Percentiles rank a stretch among this genome's conserved stretches.
Conservation (phyloP, 2,329 filamentous ascomycete genomes). For the Talaromyces sp. region DNA sequence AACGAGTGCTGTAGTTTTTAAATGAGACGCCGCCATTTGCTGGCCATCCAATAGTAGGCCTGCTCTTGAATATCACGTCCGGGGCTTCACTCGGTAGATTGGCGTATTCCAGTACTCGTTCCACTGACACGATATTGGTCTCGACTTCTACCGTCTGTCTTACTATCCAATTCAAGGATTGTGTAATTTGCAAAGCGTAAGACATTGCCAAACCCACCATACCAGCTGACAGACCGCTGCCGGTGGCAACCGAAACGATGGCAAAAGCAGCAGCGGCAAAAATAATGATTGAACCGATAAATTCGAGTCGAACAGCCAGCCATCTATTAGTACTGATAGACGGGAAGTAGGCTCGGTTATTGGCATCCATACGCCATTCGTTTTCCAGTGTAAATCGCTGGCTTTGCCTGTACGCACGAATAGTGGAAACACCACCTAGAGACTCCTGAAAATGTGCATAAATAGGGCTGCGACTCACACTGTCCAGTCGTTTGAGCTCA, state of each 20-base stretch:
- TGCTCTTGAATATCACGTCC: slow-evolving; percentile 82
- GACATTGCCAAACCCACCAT: slow-evolving; percentile 92
- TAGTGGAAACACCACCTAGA: slow-evolving; percentile 87
- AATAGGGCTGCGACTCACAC: slow-evolving; percentile 90
- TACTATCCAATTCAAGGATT: slow-evolving; percentile 98
- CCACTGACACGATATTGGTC: slow-evolving; percentile 99
- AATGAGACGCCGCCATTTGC: slow-evolving; percentile 83
- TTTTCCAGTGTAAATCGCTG: slow-evolving; percentile 86
- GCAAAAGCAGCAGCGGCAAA: slow-evolving; percentile 77
- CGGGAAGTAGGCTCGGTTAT: slow-evolving; percentile 89
- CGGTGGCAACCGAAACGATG: slow-evolving; percentile 71
- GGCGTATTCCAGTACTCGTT: slow-evolving; percentile 95
- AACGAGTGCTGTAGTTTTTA: slow-evolving; percentile 89
- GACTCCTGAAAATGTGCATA: slow-evolving; percentile 99
- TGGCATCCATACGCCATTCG: slow-evolving; percentile 94
- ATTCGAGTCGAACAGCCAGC: slow-evolving; percentile 91
- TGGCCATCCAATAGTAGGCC: slow-evolving; percentile 88
- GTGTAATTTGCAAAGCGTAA: slow-evolving; percentile 93
- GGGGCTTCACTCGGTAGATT: slow-evolving; percentile 86
- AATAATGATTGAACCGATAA: slow-evolving; percentile 92
- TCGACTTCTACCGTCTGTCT: slow-evolving; percentile 99
- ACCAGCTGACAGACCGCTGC: slow-evolving; percentile 62
- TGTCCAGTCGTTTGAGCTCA: slow-evolving; percentile 93
- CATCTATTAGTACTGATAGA: slow-evolving; percentile 92
- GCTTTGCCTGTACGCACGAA: slow-evolving; percentile 89